phyloP scores from a whole-genome alignment of 1,139 yeast species.

The Candida sojae region DNA sequence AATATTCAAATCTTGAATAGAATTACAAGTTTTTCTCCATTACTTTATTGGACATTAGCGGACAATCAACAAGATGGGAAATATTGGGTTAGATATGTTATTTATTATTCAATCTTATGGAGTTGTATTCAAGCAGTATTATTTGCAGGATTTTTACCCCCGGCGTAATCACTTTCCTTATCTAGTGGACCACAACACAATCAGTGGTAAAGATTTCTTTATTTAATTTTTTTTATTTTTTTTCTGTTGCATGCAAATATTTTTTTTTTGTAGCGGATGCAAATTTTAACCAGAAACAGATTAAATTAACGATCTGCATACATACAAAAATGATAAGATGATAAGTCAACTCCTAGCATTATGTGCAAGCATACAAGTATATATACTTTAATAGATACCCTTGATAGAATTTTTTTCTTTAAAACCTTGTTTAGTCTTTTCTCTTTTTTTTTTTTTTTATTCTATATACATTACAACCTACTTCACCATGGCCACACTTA shows the following conservation, averaged over 20 bases:
- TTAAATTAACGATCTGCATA: not conserved
- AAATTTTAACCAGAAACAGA: conserved; percentile 4
- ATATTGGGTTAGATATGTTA: conserved; percentile 19
- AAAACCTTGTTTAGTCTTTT: not conserved
- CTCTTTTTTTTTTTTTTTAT: not conserved
- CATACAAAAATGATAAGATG: not conserved
- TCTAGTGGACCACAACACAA: not conserved
- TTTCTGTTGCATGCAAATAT: not conserved
- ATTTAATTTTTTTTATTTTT: not conserved
- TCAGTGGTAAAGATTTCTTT: not conserved
- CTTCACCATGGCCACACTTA: not conserved
- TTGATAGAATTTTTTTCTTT: too few relatives aligned
- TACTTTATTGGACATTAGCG: conserved; percentile 69
- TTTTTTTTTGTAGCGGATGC: not conserved
- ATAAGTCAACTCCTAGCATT: too few relatives aligned
- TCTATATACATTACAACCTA: not conserved
- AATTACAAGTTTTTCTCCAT: conserved; percentile 73
- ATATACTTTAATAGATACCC: not conserved
- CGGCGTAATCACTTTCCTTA: conserved; percentile 50
- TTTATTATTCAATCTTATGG: conserved; percentile 55
- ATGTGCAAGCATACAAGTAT: not conserved
- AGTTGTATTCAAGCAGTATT: conserved; percentile 57
- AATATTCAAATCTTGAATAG: conserved; percentile 87
- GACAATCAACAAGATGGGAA: not conserved
- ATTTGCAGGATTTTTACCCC: conserved; percentile 71